Conservation (phyloP, 805 yeast genomes). For the Tetrapisispora namnaoensis region DNA sequence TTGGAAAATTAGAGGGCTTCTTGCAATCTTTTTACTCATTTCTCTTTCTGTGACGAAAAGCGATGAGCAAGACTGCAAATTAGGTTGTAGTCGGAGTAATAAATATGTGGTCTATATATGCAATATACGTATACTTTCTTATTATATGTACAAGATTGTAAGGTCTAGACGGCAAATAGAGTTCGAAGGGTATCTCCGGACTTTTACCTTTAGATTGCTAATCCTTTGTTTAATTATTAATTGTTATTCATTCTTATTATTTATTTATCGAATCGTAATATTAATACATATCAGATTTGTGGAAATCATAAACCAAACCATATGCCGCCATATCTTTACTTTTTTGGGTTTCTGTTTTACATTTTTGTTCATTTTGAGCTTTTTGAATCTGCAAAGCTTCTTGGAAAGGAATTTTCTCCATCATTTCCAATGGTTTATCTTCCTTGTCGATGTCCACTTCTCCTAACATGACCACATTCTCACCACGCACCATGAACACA, state of each 20-base stretch:
- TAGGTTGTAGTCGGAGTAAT: too few relatives aligned
- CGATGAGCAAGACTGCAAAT: too few relatives aligned
- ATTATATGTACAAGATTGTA: not conserved
- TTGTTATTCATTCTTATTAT: not conserved
- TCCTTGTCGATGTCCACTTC: conserved; percentile 85
- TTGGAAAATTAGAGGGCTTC: too few relatives aligned
- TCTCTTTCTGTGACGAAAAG: too few relatives aligned
- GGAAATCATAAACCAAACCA: conserved; percentile 51
- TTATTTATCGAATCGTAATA: not conserved
- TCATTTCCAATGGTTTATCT: conserved; percentile 51
- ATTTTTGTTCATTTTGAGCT: conserved; percentile 25
- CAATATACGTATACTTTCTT: not conserved
- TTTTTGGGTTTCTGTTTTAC: conserved; percentile 35
- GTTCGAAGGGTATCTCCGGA: too few relatives aligned
- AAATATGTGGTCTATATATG: too few relatives aligned
- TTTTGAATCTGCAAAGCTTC: conserved; percentile 44
- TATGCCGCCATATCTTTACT: conserved; percentile 40
- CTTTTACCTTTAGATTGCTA: not conserved
- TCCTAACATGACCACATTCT: conserved; percentile 88
- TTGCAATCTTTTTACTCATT: too few relatives aligned
- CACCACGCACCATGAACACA: conserved; percentile 86
- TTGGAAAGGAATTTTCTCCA: conserved; percentile 50
- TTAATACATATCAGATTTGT: conserved; percentile 45
- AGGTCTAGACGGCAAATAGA: not conserved
- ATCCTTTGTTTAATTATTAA: not conserved